These are phyloP conservation scores for Begonia masoniana DNA, from an alignment of 306 rosid species.

Conservation along the genomic window DNA sequence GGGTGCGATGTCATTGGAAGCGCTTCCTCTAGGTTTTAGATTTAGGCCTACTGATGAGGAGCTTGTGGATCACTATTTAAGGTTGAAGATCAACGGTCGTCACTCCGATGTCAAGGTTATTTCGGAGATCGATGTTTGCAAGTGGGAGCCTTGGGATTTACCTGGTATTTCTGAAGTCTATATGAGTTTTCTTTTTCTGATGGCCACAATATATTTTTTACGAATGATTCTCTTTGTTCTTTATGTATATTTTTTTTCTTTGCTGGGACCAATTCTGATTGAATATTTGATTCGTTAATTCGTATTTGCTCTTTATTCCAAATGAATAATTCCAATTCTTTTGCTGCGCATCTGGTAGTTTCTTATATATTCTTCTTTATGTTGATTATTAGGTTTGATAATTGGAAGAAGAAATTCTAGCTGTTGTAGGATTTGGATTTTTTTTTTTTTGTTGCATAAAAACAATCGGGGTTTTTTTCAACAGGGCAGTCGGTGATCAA, in stretches of 20 bases:
- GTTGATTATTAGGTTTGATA: neutral
- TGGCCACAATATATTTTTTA: neutral
- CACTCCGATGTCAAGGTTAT: slow-evolving; percentile 63
- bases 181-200: neutral
- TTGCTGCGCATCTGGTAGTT: neutral
- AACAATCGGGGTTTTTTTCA: neutral
- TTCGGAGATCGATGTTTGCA: slow-evolving; percentile 88
- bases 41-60: slow-evolving; percentile 84
- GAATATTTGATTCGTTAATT: neutral
- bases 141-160: slow-evolving; percentile 91
- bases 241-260: neutral
- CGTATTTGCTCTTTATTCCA: neutral
- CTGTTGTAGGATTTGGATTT: neutral
- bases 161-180: slow-evolving; percentile 38
- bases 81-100: slow-evolving; percentile 68
- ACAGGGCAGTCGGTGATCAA: slow-evolving; percentile 57
- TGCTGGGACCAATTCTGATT: neutral
- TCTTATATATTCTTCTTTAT: neutral
- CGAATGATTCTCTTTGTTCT: neutral
- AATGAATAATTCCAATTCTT: neutral
- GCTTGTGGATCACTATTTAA: slow-evolving; percentile 57
- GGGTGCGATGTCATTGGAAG: slow-evolving; percentile 29
- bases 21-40: slow-evolving; percentile 83
- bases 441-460: neutral
- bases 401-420: neutral